These are phyloP conservation scores for Metroxylon sagu DNA, from an alignment of 176 grass and related monocot genomes.

Conservation along the genomic window DNA sequence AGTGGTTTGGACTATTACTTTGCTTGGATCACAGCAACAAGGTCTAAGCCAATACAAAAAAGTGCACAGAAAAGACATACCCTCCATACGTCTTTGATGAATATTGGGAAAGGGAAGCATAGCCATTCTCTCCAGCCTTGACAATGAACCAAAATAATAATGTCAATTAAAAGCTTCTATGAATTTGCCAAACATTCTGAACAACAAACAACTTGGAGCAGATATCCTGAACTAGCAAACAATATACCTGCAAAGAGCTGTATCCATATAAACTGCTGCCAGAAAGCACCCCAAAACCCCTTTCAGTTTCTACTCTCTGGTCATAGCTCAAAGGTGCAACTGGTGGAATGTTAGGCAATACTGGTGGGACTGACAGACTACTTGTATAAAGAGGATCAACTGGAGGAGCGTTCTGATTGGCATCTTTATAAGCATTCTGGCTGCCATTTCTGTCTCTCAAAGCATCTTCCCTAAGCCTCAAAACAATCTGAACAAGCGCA, in stretches of 20 bases:
- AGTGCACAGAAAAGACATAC: constrained; percentile 33
- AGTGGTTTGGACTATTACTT: no score
- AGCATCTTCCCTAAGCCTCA: constrained; percentile 89
- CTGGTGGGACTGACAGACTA: constrained; percentile 38
- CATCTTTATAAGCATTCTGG: constrained; percentile 58
- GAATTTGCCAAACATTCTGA: no score
- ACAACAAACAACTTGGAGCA: no score
- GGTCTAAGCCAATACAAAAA: neutral
- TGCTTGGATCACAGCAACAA: no score
- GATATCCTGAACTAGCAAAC: neutral
- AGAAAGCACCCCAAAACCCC: constrained; percentile 39
- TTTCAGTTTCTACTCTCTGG: constrained; percentile 52
- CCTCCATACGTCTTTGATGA: constrained; percentile 57
- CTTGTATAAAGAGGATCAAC: constrained; percentile 51
- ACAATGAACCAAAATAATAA: constrained; percentile 1
- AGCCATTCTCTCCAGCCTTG: constrained; percentile 58
- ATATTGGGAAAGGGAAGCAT: constrained; percentile 39
- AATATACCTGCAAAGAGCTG: constrained; percentile 58
- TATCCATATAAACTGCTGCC: constrained; percentile 56
- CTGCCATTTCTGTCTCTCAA: constrained; percentile 65
- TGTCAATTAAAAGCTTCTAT: no score
- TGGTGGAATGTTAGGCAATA: constrained; percentile 43
- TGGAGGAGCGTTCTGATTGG: constrained; percentile 25
- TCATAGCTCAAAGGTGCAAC: constrained; percentile 51
- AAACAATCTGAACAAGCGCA: constrained; percentile 80